A percentile compares a stretch with the other conserved stretches of the same genome.
phyloP scores from a whole-genome alignment of 169 alveolate species.

The Plasmodium chabaudi region DNA sequence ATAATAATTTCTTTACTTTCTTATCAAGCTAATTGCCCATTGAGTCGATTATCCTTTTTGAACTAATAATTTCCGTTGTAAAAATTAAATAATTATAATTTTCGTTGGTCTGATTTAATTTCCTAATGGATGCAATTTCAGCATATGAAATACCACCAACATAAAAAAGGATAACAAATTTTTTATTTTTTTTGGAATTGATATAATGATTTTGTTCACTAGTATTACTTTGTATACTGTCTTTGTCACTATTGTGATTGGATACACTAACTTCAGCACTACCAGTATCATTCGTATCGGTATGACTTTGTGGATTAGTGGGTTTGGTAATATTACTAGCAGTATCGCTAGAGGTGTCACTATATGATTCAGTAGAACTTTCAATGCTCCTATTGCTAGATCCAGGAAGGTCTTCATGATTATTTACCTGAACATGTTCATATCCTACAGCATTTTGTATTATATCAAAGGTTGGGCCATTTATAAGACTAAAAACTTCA shows the following conservation, averaged over 20 bases:
- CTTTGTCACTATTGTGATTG: background rate
- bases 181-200: background rate
- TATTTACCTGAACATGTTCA: constrained; percentile 3
- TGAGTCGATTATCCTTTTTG: constrained; percentile 21
- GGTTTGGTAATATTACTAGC: background rate
- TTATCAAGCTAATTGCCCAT: background rate
- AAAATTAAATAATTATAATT: constrained; percentile 52
- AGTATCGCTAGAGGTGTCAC: background rate
- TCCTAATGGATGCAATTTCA: constrained; percentile 83
- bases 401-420: background rate
- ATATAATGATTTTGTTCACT: background rate
- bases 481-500: constrained; percentile 40
- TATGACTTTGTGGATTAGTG: background rate
- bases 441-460: constrained; percentile 65
- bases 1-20: too few relatives aligned
- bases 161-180: constrained; percentile 76
- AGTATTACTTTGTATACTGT: background rate
- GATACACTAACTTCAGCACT: background rate
- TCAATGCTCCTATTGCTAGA: background rate
- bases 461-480: constrained; percentile 52
- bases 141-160: constrained; percentile 85
- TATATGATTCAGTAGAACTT: background rate
- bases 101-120: constrained; percentile 57
- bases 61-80: constrained; percentile 65
- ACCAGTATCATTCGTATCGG: background rate